Base-by-base conservation (phyloP, 306 rosid species). In the Pterocarpus santalinus region DNA sequence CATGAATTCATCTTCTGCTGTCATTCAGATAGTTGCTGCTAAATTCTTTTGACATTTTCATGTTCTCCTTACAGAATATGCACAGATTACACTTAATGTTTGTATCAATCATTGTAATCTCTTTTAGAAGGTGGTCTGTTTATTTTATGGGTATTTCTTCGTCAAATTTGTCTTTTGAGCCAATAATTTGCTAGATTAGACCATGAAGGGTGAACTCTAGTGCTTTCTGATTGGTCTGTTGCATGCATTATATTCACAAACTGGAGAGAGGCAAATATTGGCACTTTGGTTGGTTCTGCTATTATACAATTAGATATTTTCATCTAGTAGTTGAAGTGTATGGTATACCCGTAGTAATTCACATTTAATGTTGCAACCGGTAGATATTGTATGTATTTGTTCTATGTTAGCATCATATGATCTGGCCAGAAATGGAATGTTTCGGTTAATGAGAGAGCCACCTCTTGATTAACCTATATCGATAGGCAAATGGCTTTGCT, bases 31-130 rank as follows among this genome's bases (percentile, higher is more conserved):
- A 68, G 35, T 22, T 79, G 38, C 71, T 62, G n/a, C 69, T 35
- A 73, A 46, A 7, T 74, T 43, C 52, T 66, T 49, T 65, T 67
- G 36, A 28, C 58, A 16, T 67, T 56, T 83, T 60, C 57, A 44
- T 65, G 57, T 47, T 73, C 61, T 64, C 38, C 9, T 52, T 12
- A 30, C 36, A 1, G 16, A 60, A 51, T 66, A 53, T 3, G 5
- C 49, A 3, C 41, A 41, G 4, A 34, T 17, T 46, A 55, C 43
- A 8, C 70, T 14, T 47, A 7, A 7, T 63, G 32, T 63, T 34
- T 32, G 63, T 53, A 67, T 52, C 58, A 13, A 34, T 47, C 60
- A 36, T 61, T 61, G 9, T 62, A 7, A 76, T 66, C 17, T 30
- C 67, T 55, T 69, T 56, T 12, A 13, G 56, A 46, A 66, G 70